Evolutionary conservation across 1,139 yeast species (phyloP).

Genomic region (Blastobotrys serpentis): DNA sequence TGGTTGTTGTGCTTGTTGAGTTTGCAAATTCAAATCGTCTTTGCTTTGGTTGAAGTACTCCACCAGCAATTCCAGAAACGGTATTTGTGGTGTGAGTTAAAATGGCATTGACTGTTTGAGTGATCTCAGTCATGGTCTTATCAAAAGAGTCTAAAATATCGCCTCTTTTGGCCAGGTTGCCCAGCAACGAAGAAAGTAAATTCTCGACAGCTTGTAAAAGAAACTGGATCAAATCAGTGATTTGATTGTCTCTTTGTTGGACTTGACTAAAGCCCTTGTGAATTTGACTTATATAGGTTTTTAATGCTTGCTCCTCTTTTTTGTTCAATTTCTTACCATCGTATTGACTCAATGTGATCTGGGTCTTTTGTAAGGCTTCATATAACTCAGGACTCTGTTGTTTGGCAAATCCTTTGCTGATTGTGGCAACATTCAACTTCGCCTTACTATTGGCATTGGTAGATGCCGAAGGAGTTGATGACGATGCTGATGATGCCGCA

Average conservation of each 20-base stretch:
- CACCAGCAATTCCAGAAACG: conserved; percentile 5
- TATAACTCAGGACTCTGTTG: conserved; percentile 7
- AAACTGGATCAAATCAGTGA: conserved; percentile 7
- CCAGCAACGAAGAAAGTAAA: conserved; percentile 10
- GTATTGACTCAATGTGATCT: conserved; percentile 3
- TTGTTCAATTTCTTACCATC: conserved; percentile 7
- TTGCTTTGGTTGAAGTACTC: not conserved
- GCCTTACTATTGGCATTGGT: not conserved
- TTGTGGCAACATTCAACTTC: not conserved
- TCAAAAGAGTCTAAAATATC: not conserved
- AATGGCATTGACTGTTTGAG: conserved; percentile 5
- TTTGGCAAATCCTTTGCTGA: conserved; percentile 2
- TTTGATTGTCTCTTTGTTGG: conserved; percentile 4
- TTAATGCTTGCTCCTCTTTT: conserved; percentile 6
- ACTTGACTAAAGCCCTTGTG: not conserved
- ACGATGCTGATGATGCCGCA: no score
- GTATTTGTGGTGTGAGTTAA: conserved; percentile 8
- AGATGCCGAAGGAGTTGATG: not conserved
- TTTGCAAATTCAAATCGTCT: not conserved
- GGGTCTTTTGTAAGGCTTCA: conserved; percentile 4
- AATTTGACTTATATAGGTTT: conserved; percentile 4
- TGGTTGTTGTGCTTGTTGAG: not conserved
- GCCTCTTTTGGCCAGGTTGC: not conserved
- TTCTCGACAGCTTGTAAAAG: conserved; percentile 3
- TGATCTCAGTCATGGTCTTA: not conserved